These are phyloP conservation scores for Tardiomyces digboiensis DNA, from an alignment of 1,139 yeast genomes.

Conservation along the genomic window DNA sequence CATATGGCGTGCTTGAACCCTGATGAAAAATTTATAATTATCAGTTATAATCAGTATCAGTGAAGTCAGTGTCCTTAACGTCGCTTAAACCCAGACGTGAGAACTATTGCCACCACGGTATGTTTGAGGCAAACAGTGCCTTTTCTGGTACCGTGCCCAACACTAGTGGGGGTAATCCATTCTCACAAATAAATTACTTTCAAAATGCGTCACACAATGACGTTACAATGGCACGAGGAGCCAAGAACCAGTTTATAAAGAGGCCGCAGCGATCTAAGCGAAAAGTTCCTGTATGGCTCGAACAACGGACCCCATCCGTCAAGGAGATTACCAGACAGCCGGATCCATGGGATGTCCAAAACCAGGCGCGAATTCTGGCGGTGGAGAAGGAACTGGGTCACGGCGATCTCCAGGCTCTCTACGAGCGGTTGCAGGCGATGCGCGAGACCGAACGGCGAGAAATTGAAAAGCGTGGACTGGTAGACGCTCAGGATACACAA, in stretches of 20 bases:
- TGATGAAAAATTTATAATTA: no score
- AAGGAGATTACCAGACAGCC: conserved; percentile 5
- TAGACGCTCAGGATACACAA: conserved; percentile 79
- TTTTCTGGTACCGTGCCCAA: not conserved
- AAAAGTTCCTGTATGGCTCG: conserved; percentile 3
- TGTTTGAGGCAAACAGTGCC: not conserved
- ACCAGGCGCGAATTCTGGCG: conserved; percentile 38
- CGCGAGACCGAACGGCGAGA: conserved; percentile 66
- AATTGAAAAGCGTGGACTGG: conserved; percentile 78
- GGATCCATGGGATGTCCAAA: conserved; percentile 44
- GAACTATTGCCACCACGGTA: no score
- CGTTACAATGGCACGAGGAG: not conserved
- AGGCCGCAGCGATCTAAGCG: conserved; percentile 4
- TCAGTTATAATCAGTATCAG: no score
- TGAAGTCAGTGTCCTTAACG: no score
- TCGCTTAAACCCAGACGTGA: no score
- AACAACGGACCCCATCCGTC: conserved; percentile 2
- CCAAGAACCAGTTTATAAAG: conserved; percentile 4
- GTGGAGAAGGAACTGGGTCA: conserved; percentile 29
- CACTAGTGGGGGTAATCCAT: not conserved
- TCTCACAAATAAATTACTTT: conserved; percentile 3
- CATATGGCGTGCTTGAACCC: no score
- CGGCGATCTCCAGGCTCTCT: conserved; percentile 39
- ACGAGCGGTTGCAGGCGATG: conserved; percentile 55
- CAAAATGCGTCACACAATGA: conserved; percentile 1